Base-by-base conservation (phyloP, 176 grass and related monocot genomes). In the Aechmea fasciata region DNA sequence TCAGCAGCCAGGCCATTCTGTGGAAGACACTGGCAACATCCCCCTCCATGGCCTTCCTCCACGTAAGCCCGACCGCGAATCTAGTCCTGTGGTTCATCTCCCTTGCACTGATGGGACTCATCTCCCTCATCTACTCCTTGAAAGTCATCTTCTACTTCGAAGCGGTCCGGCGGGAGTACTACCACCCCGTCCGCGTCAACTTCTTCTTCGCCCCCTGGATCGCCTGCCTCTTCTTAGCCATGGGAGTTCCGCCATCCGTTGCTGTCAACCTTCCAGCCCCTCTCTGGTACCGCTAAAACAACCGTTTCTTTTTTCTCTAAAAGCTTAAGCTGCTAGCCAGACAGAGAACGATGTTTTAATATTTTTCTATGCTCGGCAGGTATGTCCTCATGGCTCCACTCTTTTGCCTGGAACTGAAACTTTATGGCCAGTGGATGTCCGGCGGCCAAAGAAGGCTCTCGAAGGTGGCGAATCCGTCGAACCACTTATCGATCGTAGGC, bases 161-260 rank as follows among this genome's bases (percentile, higher is more conserved):
- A 78, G 94, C 94, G 1, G 89, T 97, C 48, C 82, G 81, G 26
- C 79, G 94, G 52, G 94, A 97, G 71, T 97, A 90, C 86, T 68
- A 97, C 71, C 94, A 97, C 79, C 94, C 94, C 2, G 61, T 97
- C 20, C 79, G 94, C 17, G 86, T 77, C 71, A 97, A 97, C 81
- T 97, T 97, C 84, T 97, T 97, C 86, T 97, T 97, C 68, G 94
- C 94, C 14, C 94, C 94, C 0, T 92, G 89, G 94, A 87, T 97
- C 63, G 79, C 89, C 3, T 87, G 84, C 75, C 80, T 93, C 13
- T 97, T 93, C 69, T 78, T 99, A 13, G 81, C 69, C 4, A 73
- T 77, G 17, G 89, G 82, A 24, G 80, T 80, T 52, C 94, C 94
- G 33, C 67, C 69, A 59, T 80, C 49, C 8, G 59, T 80, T 10